These are phyloP conservation scores for Arabidopsis thaliana DNA, from an alignment of 345 rosid species.

Conservation along the genomic window DNA sequence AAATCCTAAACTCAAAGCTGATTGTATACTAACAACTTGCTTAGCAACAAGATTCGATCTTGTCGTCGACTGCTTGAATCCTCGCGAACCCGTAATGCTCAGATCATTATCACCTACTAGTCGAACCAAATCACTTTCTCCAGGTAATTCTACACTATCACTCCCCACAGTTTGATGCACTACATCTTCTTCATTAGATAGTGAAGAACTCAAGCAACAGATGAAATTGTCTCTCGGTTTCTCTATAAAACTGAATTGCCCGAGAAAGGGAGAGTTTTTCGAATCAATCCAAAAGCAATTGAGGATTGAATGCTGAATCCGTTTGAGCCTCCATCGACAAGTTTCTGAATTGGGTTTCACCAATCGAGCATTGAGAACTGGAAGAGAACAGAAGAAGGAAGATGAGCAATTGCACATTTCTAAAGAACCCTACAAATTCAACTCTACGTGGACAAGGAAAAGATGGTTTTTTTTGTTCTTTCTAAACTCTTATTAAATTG, in stretches of 20 bases:
- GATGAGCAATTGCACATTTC: conserved; percentile 53
- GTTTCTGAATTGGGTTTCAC: neutral
- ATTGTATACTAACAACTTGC: conserved; percentile 76
- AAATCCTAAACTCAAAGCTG: conserved; percentile 81
- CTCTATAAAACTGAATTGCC: conserved; percentile 51
- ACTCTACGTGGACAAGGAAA: neutral
- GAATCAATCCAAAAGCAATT: neutral
- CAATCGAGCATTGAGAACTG: conserved; percentile 28
- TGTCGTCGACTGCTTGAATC: conserved; percentile 54
- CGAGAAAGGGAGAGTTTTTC: conserved; percentile 2
- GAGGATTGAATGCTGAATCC: conserved; percentile 2
- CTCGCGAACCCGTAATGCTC: conserved; percentile 38
- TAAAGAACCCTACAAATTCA: neutral
- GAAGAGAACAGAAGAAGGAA: conserved; percentile 35
- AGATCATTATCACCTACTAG: conserved; percentile 7
- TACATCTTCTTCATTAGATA: conserved; percentile 32
- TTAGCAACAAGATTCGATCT: conserved; percentile 80
- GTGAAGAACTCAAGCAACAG: conserved; percentile 25
- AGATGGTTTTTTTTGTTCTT: neutral
- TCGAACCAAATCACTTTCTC: conserved; percentile 43
- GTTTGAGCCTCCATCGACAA: conserved; percentile 6
- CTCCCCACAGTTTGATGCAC: conserved; percentile 7
- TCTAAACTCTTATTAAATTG: too few relatives aligned
- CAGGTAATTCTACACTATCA: conserved; percentile 5
- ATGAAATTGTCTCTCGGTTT: conserved; percentile 30